A percentile compares a stretch with the other conserved stretches of the same genome.
phyloP scores from a whole-genome alignment of 2,329 filamentous ascomycete species.

The Neonectria punicea region DNA sequence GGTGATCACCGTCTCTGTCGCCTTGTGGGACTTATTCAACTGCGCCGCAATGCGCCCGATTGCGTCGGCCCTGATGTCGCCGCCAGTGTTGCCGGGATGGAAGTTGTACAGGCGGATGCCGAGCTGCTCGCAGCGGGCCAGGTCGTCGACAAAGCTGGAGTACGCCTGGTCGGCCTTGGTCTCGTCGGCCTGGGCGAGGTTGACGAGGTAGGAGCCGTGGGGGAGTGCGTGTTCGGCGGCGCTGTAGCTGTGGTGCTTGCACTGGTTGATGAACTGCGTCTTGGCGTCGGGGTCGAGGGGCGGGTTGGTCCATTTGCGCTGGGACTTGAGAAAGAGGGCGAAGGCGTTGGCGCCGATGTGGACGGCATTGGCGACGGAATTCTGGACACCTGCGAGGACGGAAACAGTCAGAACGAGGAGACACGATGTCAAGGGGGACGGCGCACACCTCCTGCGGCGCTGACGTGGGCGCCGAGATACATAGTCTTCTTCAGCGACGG shows the following conservation, averaged over 20 bases:
- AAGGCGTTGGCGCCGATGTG: conserved; percentile 93
- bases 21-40: conserved; percentile 83
- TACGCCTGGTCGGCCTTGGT: conserved; percentile 89
- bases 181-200: conserved; percentile 85
- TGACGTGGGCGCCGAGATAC: conserved; percentile 93
- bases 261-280: conserved; percentile 75
- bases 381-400: conserved; percentile 77
- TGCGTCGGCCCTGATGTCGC: conserved; percentile 73
- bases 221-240: conserved; percentile 80
- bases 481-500: conserved; percentile 73
- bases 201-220: conserved; percentile 96
- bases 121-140: conserved; percentile 84
- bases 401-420: neutral
- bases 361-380: conserved; percentile 80
- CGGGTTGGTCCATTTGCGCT: conserved; percentile 93
- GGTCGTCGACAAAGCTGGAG: conserved; percentile 85
- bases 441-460: conserved; percentile 81
- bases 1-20: conserved; percentile 80
- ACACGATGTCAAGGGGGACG: neutral
- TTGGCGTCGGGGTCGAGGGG: conserved; percentile 75
- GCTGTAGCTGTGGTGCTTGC: conserved; percentile 77
- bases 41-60: conserved; percentile 82
- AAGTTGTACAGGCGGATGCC: conserved; percentile 97
- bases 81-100: conserved; percentile 87
- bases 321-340: conserved; percentile 94